Base-by-base conservation (phyloP, 345 rosid genomes). In the Salix udensis region DNA sequence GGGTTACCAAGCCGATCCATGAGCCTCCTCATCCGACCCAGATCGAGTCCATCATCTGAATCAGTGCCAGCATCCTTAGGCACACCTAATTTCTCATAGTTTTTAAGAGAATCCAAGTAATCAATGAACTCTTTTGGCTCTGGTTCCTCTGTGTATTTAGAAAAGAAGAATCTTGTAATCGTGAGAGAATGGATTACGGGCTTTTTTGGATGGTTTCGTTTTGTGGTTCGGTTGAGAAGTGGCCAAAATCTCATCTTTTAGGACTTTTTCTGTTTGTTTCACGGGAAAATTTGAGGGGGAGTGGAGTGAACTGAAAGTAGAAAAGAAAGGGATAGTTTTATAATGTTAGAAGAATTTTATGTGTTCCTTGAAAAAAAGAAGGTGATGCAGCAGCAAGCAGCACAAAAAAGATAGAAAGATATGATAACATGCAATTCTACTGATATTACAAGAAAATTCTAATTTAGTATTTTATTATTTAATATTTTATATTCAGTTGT, bases 1-100 rank as follows among this genome's bases (percentile, higher is more conserved):
- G 99, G 99, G 77, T 92, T 91, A 60, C 88, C 90, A 37, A 96
- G 96, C 26, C 88, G 87, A 74, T 74, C 79, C 96, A 92, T 78
- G 72, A 96, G 88, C 48, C 97, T 89, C 70, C 83, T 82, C 96
- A 93, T 93, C 24, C 97, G 87, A 72, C 88, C 84, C 62, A 96
- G 88, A 86, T 96, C 97, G 64, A 96, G 89, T 6, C 99, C 99
- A 0, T 92, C 91, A 62, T 82, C 87, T 0, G 98, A 92, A 81
- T 96, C 96, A 5, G 95, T 91, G 52, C 97, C 99, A 3, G 98
- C 97, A 64, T 84, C 97, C 80, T 86, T 93, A 8, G 96, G 96
- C 21, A 91, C 87, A 3, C 98, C 98, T 24, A 79, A 84, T 79
- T 90, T 92, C 89, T 96, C 99, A 76, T 87, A 91, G 89, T 96